phyloP scores from a whole-genome alignment of 305 asterid species.

The Fraxinus dipetala region DNA sequence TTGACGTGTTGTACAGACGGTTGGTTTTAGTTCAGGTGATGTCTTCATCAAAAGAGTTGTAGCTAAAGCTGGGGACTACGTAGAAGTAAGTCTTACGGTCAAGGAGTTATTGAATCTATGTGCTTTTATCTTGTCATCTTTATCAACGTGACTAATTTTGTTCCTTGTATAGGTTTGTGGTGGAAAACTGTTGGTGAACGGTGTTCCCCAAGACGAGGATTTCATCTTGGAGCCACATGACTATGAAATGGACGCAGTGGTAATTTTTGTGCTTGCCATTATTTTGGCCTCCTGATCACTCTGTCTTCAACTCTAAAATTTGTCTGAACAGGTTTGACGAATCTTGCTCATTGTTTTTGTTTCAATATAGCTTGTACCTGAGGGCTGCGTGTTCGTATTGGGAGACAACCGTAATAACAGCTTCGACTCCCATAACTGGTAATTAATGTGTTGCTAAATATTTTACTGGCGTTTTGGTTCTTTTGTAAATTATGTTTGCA shows the following conservation, averaged over 20 bases:
- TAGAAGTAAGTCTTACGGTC: conserved; percentile 4
- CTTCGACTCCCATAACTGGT: conserved; percentile 52
- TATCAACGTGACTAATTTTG: neutral
- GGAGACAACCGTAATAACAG: conserved; percentile 59
- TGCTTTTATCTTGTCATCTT: neutral
- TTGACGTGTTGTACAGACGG: neutral
- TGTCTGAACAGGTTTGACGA: neutral
- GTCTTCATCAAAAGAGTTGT: conserved; percentile 22
- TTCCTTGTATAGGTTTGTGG: conserved; percentile 33
- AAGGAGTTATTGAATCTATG: neutral
- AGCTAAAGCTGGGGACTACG: conserved; percentile 23
- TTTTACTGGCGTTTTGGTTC: neutral
- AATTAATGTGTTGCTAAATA: neutral
- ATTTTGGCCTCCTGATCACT: neutral
- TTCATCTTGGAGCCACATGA: conserved; percentile 45
- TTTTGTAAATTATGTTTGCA: neutral
- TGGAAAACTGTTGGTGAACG: conserved; percentile 47
- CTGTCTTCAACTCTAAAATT: neutral
- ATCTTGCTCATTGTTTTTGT: neutral
- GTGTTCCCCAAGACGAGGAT: conserved; percentile 43
- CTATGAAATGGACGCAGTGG: conserved; percentile 47
- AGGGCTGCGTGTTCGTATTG: conserved; percentile 51
- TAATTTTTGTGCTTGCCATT: conserved; percentile 18
- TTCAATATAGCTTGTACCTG: conserved; percentile 44
- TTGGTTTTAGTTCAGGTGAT: conserved; percentile 15